These are phyloP conservation scores for Gomphus bonarii DNA, from an alignment of 1,284 basidiomycete species.

Conservation along the genomic window DNA sequence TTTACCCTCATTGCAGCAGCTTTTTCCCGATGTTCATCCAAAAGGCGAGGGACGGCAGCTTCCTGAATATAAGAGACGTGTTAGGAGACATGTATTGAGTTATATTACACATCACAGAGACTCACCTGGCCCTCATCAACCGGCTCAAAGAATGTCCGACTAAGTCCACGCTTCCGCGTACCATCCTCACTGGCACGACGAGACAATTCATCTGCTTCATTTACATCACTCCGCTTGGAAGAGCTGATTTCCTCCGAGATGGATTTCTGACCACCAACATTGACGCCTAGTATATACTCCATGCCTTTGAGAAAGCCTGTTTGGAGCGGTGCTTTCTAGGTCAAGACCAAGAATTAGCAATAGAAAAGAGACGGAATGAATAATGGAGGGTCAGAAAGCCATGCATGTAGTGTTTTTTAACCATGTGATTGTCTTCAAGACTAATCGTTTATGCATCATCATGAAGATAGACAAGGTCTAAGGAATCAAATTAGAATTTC, in stretches of 20 bases:
- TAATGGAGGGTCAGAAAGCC: conserved; percentile 31
- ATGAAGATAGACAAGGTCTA: conserved; percentile 15
- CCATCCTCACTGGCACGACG: conserved; percentile 30
- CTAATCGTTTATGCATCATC: conserved; percentile 76
- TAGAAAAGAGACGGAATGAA: conserved; percentile 11
- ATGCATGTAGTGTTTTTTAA: conserved; percentile 40
- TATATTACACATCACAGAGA: background rate
- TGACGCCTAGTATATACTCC: conserved; percentile 52
- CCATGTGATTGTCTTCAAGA: conserved; percentile 71
- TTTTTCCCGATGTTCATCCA: conserved; percentile 30
- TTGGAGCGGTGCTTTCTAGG: conserved; percentile 42
- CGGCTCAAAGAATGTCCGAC: conserved; percentile 65
- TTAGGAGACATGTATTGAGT: conserved; percentile 8
- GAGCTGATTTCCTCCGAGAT: conserved; percentile 12
- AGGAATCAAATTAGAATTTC: background rate
- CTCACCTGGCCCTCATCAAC: conserved; percentile 53
- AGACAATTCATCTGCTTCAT: conserved; percentile 44
- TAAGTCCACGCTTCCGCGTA: conserved; percentile 29
- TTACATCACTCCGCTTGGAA: conserved; percentile 30
- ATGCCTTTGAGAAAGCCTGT: conserved; percentile 61
- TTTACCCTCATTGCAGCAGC: conserved; percentile 1
- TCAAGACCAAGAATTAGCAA: conserved; percentile 15
- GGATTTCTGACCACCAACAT: conserved; percentile 6
- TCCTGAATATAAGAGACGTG: conserved; percentile 29
- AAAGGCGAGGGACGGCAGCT: conserved; percentile 40